These are phyloP conservation scores for Talaromyces sp. DNA, from an alignment of 2,329 filamentous ascomycete species.

Conservation along the genomic window DNA sequence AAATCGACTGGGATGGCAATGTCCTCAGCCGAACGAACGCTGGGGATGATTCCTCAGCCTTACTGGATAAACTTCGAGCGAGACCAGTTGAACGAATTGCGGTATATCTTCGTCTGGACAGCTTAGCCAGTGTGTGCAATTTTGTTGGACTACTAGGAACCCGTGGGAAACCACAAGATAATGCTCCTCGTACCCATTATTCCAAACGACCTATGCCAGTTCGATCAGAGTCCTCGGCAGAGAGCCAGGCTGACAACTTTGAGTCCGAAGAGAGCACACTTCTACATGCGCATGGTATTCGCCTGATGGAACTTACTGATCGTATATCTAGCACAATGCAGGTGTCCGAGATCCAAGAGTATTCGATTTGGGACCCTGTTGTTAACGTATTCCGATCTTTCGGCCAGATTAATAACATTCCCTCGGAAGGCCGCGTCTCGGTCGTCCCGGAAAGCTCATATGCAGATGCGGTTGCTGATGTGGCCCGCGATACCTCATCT, in stretches of 20 bases:
- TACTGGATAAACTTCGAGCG: constrained; percentile 46
- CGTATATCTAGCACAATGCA: constrained; percentile 95
- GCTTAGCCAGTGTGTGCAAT: constrained; percentile 73
- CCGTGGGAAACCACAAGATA: constrained; percentile 32
- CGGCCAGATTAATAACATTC: constrained; percentile 74
- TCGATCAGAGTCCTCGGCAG: constrained; percentile 9
- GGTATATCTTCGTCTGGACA: constrained; percentile 79
- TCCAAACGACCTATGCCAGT: constrained; percentile 18
- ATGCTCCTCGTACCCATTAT: constrained; percentile 29
- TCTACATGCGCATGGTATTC: constrained; percentile 75
- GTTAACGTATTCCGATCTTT: constrained; percentile 89
- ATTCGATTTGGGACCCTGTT: constrained; percentile 69
- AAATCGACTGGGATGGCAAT: constrained; percentile 83
- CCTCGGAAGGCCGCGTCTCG: constrained; percentile 74
- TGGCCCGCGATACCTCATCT: constrained; percentile 63
- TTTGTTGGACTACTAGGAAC: constrained; percentile 75
- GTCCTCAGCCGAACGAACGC: constrained; percentile 28
- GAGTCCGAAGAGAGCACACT: constrained; percentile 29
- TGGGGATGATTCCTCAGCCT: constrained; percentile 37
- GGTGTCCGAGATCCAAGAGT: constrained; percentile 74
- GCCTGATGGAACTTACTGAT: constrained; percentile 80
- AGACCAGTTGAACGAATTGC: constrained; percentile 60
- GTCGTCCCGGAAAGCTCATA: constrained; percentile 74
- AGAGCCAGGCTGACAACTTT: constrained; percentile 18
- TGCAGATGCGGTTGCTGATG: constrained; percentile 67